phyloP scores from a whole-genome alignment of 345 rosid species.

The Brassica napus region Da-Ae NC_063446.1:60934001-60934500 shows the following conservation, averaged over 20 bases:
- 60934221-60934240: conserved; percentile 98
- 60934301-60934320: neutral
- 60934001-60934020: conserved; percentile 88
- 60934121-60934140: conserved; percentile 82
- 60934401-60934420: conserved; percentile 84
- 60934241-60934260: conserved; percentile 92
- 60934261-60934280: conserved; percentile 75
- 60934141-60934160: conserved; percentile 41
- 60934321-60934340: conserved; percentile 6
- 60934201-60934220: conserved; percentile 30
- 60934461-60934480: no score
- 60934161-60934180: neutral
- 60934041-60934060: no score
- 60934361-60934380: conserved; percentile 73
- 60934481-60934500: neutral
- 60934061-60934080: no score
- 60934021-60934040: conserved; percentile 44
- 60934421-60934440: conserved; percentile 80
- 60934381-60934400: conserved; percentile 75
- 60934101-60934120: conserved; percentile 94
- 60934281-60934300: conserved; percentile 70
- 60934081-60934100: conserved; percentile 62
- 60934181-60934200: neutral
- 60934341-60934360: conserved; percentile 6
- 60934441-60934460: conserved; percentile 74